Evolutionary conservation across 129 eudicot species (phyloP), one percentile per base, ranked within the genome.

Genomic region (Solidago caesia): DNA sequence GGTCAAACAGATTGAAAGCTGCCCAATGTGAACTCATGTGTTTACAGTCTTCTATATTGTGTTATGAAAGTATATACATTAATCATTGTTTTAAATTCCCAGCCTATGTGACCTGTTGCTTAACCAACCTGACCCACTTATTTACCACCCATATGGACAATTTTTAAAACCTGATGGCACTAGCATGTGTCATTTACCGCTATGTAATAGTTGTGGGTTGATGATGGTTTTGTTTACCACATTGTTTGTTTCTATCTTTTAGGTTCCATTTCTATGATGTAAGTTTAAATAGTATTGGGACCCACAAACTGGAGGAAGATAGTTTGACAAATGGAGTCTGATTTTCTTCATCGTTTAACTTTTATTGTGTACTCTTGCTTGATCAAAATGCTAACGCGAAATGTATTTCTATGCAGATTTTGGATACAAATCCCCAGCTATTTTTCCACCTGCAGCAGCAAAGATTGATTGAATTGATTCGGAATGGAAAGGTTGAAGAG

Each of bases 361-460:
- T 43, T 45, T 57, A 27, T 46, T 12, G 43, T 51, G 9, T 15
- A n/a, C 61, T 12, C 10, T 56, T 44, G 29, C 5, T 53, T 41
- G 43, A 12, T 52, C 72, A 43, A 43, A 62, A 55, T 72, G 59
- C 55, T 43, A 8, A 60, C 16, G 11, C 78, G 65, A 15, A 16
- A 59, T 25, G 64, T 66, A 65, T 67, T 57, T 78, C 27, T 21
- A 41, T 85, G 88, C 97, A 90, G 98, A 90, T 94, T 75, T 70
- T 94, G 77, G 98, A 94, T 78, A 94, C 97, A 66, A 90, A 94
- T 70, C 98, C 98, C 39, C 91, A 90, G 78, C 86, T 94, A 52
- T 94, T 88, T 87, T 94, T 94, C 83, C 98, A 90, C 81, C 96
- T 94, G 74, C 98, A 94, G 73, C 97, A 90, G 75, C 98, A 90